A percentile compares a stretch with the other conserved stretches of the same genome.
These are phyloP conservation scores for Tagetes patula DNA, from an alignment of 129 eudicot genomes.

Conservation along the genomic window DNA sequence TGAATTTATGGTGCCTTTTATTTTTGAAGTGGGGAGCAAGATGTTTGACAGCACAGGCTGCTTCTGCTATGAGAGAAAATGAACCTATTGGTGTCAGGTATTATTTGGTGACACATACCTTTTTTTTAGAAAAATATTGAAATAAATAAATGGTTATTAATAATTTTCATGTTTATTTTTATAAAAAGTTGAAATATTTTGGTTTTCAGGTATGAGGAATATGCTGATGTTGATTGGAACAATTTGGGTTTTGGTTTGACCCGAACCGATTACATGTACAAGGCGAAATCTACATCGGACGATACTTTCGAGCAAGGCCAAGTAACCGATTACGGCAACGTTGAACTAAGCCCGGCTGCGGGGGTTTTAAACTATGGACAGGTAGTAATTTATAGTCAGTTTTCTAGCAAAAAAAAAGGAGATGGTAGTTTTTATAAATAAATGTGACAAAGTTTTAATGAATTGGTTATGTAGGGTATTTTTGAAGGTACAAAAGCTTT, in stretches of 20 bases:
- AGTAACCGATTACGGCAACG: conserved; percentile 54
- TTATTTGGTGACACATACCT: neutral
- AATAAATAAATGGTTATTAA: neutral
- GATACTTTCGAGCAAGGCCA: conserved; percentile 49
- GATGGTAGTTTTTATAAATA: neutral
- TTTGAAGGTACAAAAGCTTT: conserved; percentile 86
- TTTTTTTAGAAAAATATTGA: neutral
- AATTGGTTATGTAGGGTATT: conserved; percentile 47
- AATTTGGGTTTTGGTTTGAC: conserved; percentile 72
- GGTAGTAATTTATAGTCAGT: conserved; percentile 43
- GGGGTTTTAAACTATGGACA: conserved; percentile 92
- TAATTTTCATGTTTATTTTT: neutral
- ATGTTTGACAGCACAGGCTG: conserved; percentile 32
- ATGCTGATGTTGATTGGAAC: conserved; percentile 69
- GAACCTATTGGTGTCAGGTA: conserved; percentile 30
- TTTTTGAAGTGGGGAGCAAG: conserved; percentile 23
- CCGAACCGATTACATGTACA: conserved; percentile 79
- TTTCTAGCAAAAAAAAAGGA: neutral
- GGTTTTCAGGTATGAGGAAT: conserved; percentile 42
- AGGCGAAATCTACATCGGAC: conserved; percentile 48
- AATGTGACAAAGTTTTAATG: neutral
- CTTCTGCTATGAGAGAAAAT: conserved; percentile 29
- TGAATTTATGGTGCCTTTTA: neutral
- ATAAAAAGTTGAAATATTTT: neutral
- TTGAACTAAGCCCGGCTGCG: conserved; percentile 84